phyloP scores from a whole-genome alignment of 495 filamentous ascomycete genomes.

The Penicillium cosmopolitanum region DNA sequence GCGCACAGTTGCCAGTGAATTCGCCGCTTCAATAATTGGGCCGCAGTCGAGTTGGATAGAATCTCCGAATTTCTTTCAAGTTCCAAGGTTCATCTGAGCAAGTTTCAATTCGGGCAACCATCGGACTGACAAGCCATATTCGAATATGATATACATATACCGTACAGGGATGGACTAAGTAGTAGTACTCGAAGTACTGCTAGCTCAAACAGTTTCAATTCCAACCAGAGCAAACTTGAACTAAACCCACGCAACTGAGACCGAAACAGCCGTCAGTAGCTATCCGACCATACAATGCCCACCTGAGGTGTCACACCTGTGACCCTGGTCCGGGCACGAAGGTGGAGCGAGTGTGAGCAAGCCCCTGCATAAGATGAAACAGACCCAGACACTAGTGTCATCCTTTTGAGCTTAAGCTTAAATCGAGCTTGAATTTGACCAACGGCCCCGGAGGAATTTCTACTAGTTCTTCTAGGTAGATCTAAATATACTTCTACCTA shows the following conservation, averaged over 20 bases:
- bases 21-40: not conserved
- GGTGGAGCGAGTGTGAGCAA: too few species aligned
- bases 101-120: not conserved
- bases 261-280: not conserved
- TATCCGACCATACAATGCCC: not conserved
- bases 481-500: too few species aligned
- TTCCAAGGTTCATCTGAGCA: too few species aligned
- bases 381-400: not conserved
- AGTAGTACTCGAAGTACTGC: not conserved
- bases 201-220: not conserved
- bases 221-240: not conserved
- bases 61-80: not conserved
- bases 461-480: too few species aligned
- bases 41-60: not conserved
- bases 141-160: too few species aligned
- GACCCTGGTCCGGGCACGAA: not conserved
- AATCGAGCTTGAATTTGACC: too few species aligned
- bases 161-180: too few species aligned
- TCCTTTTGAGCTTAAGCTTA: too few species aligned
- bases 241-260: not conserved
- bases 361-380: slow-evolving; percentile 3
- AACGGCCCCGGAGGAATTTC: too few species aligned
- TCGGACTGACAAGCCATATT: not conserved
- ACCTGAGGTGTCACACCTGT: not conserved
- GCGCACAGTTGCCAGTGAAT: too few species aligned